Evolutionary conservation across 2,329 filamentous ascomycete genomes (phyloP).

Genomic region (Ceratocystis lukuohia): DNA sequence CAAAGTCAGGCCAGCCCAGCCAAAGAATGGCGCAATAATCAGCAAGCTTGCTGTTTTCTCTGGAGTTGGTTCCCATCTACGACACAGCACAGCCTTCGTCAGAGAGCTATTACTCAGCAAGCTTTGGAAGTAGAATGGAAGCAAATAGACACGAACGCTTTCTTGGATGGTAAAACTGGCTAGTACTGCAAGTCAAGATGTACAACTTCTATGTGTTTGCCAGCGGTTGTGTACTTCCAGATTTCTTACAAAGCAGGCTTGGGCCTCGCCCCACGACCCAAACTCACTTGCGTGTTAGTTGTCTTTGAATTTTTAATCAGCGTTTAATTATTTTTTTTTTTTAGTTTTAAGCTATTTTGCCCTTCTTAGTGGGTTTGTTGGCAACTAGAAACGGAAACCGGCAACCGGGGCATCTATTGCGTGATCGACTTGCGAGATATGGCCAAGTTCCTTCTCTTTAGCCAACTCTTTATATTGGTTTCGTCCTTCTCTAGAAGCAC

Average conservation of each 20-base stretch:
- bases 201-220: neutral
- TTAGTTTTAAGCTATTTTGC: neutral
- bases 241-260: neutral
- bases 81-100: too few relatives aligned
- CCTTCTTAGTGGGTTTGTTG: neutral
- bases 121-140: too few relatives aligned
- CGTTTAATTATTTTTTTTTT: neutral
- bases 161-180: too few relatives aligned
- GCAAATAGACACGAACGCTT: too few relatives aligned
- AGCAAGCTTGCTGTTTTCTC: too few relatives aligned
- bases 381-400: neutral
- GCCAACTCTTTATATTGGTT: neutral
- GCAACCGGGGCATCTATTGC: constrained; percentile 9
- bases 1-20: too few relatives aligned
- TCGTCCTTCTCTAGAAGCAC: neutral
- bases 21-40: too few relatives aligned
- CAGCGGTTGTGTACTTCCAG: neutral
- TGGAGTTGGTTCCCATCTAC: too few relatives aligned
- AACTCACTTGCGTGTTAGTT: neutral
- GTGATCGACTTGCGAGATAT: constrained; percentile 4
- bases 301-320: neutral
- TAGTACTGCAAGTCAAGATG: neutral
- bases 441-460: neutral
- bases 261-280: neutral
- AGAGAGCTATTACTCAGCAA: too few relatives aligned